Base-by-base conservation (phyloP, 345 rosid genomes). In the Gossypium herbaceum region DNA sequence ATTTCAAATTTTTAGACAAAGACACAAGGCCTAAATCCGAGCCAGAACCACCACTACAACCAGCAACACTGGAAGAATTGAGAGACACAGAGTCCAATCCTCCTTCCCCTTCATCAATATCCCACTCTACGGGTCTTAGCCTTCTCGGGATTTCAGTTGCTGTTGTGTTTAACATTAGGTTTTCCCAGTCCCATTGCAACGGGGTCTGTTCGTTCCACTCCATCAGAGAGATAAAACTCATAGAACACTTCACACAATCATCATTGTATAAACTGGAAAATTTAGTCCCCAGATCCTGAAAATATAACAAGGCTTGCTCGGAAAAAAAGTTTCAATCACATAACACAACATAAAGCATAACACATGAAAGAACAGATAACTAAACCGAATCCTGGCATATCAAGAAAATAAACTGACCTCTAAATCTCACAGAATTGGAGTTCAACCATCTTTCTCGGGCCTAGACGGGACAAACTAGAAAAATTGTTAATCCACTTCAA, bases 151-250 rank as follows among this genome's bases (percentile, higher is more conserved):
- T 82, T 73, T 89, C 97, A 45, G 85, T 76, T 39, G 91, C 61
- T 52, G 85, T 82, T n/a, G 85, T 65, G 81, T 82, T 85, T 75
- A 90, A 88, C 84, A 83, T 81, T 15, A 86, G 79, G 69, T 83
- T 88, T 16, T 94, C 98, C 96, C 91, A 94, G 55, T 91, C 98
- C 93, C 98, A 92, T 75, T 81, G 91, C 71, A 82, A 70, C 48
- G 91, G 80, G 43, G 83, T 82, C 82, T 91, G 92, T 4, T 84
- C 71, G 73, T 94, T 92, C 93, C 97, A 89, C 84, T 92, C 98
- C 98, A 91, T 92, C 56, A 83, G 69, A 54, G 80, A 82, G 79
- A 82, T 67, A 69, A 86, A 84, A 79, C 80, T 89, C 86, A 79
- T 75, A 82, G 81, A 78, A 72, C 51, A 5, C 9, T 62, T 27